Conservation (phyloP, 371 early-diverging fungal species). For the Chytridium lagenaria region DNA sequence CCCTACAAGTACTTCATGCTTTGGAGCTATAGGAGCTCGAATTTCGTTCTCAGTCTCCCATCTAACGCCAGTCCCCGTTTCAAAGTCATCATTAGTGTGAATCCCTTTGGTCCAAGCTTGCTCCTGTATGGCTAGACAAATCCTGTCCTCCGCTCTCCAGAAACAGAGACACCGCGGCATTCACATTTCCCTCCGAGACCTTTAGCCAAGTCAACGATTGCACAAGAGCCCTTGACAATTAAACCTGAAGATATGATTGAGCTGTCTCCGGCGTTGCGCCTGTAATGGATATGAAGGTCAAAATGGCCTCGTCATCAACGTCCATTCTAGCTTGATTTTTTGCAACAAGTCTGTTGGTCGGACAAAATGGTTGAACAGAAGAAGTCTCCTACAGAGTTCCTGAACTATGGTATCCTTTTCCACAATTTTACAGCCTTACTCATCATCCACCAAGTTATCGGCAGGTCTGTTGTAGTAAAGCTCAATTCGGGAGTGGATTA, state of each 20-base stretch:
- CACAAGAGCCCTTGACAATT: no score
- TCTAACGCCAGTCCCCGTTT: slow-evolving; percentile 38
- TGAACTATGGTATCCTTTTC: slow-evolving; percentile 46
- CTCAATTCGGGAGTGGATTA: slow-evolving; percentile 96
- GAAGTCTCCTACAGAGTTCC: slow-evolving; percentile 79
- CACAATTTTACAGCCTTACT: background rate
- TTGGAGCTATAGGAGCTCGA: slow-evolving; percentile 80
- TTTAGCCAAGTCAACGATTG: background rate
- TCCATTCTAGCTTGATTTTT: background rate
- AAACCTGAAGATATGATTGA: slow-evolving; percentile 53
- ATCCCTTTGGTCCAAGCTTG: no score
- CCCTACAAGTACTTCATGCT: slow-evolving; percentile 74
- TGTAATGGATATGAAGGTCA: slow-evolving; percentile 67
- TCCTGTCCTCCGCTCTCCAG: slow-evolving; percentile 67
- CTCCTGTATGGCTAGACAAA: slow-evolving; percentile 23
- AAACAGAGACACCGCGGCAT: slow-evolving; percentile 69
- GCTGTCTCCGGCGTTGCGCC: slow-evolving; percentile 69
- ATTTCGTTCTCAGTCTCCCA: slow-evolving; percentile 59
- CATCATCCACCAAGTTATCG: slow-evolving; percentile 58
- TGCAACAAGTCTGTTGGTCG: background rate
- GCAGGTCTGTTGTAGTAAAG: slow-evolving; percentile 80
- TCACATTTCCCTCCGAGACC: slow-evolving; percentile 57
- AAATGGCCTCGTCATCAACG: slow-evolving; percentile 38
- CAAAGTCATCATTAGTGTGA: slow-evolving; percentile 4
- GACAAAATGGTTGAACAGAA: slow-evolving; percentile 1